Conservation (phyloP, 2,329 filamentous ascomycete genomes). For the Xylaria sp. region DNA sequence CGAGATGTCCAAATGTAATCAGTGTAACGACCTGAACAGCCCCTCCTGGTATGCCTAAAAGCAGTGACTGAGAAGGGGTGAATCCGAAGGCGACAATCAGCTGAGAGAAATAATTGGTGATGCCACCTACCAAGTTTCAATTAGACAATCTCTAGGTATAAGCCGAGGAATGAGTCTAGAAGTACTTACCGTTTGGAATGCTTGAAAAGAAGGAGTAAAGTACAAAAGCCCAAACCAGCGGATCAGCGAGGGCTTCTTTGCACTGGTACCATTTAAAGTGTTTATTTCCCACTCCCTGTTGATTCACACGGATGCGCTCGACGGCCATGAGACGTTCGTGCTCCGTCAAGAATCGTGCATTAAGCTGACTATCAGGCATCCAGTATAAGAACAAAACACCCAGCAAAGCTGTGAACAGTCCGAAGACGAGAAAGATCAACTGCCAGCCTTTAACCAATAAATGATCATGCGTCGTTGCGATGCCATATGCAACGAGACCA, state of each 20-base stretch:
- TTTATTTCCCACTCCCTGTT: slow-evolving; percentile 76
- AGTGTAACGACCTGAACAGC: slow-evolving; percentile 71
- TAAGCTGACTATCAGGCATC: slow-evolving; percentile 58
- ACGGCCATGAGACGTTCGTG: slow-evolving; percentile 66
- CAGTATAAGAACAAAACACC: slow-evolving; percentile 62
- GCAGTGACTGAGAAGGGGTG: slow-evolving; percentile 68
- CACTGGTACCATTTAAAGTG: slow-evolving; percentile 74
- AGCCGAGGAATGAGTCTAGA: not conserved
- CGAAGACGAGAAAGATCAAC: slow-evolving; percentile 67
- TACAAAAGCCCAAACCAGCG: slow-evolving; percentile 53
- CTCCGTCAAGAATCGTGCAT: slow-evolving; percentile 61
- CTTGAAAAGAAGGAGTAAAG: slow-evolving; percentile 50
- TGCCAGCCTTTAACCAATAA: slow-evolving; percentile 71
- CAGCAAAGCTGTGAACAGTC: slow-evolving; percentile 61
- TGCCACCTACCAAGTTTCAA: slow-evolving; percentile 41
- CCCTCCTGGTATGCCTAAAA: slow-evolving; percentile 73
- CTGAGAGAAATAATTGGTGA: slow-evolving; percentile 55
- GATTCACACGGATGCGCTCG: slow-evolving; percentile 68
- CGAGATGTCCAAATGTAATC: slow-evolving; percentile 61
- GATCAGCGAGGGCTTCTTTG: slow-evolving; percentile 53
- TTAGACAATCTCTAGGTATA: not conserved
- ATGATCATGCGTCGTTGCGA: slow-evolving; percentile 54
- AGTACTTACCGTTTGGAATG: slow-evolving; percentile 53
- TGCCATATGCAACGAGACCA: slow-evolving; percentile 55
- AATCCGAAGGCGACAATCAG: slow-evolving; percentile 69